These are phyloP conservation scores for Massariosphaeria phaeospora DNA, from an alignment of 495 filamentous ascomycete genomes.

Conservation along the genomic window DNA sequence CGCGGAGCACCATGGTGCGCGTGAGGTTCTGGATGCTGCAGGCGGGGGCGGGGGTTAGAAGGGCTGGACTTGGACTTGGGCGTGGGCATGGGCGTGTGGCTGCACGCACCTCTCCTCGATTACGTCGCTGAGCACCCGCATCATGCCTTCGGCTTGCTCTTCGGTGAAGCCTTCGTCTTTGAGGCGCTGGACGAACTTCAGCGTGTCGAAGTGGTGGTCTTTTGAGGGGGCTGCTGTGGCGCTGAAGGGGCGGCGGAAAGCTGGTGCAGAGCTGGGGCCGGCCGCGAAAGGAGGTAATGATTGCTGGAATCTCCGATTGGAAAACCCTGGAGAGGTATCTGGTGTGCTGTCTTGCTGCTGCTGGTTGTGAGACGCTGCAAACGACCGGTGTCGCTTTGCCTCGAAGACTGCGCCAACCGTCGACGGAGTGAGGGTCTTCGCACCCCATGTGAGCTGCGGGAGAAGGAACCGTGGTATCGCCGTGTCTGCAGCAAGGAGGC, in stretches of 20 bases:
- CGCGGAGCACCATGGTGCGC: conserved; percentile 96
- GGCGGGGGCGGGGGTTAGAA: not conserved
- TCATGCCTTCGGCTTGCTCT: conserved; percentile 91
- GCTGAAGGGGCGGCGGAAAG: conserved; percentile 52
- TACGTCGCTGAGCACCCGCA: conserved; percentile 93
- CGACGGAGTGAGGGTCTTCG: conserved; percentile 1
- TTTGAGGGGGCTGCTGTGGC: conserved; percentile 54
- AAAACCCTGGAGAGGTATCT: too few species aligned
- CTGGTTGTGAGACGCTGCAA: not conserved
- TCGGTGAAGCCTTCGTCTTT: conserved; percentile 91
- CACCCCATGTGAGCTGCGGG: conserved; percentile 19
- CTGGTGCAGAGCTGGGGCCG: not conserved
- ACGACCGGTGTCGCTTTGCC: conserved; percentile 1
- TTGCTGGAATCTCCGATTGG: not conserved
- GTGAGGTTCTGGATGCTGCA: conserved; percentile 90
- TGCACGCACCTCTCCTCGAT: conserved; percentile 76
- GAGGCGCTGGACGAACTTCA: conserved; percentile 91
- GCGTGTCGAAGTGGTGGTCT: conserved; percentile 97
- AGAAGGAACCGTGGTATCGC: conserved; percentile 30
- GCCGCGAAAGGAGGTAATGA: not conserved
- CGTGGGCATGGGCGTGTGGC: too few species aligned
- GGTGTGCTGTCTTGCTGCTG: not conserved
- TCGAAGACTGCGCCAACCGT: not conserved
- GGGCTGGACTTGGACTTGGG: too few species aligned
- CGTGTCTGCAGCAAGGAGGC: conserved; percentile 8